Conservation (phyloP, 768 basidiomycete genomes). For the Lyophyllum atratum region DNA sequence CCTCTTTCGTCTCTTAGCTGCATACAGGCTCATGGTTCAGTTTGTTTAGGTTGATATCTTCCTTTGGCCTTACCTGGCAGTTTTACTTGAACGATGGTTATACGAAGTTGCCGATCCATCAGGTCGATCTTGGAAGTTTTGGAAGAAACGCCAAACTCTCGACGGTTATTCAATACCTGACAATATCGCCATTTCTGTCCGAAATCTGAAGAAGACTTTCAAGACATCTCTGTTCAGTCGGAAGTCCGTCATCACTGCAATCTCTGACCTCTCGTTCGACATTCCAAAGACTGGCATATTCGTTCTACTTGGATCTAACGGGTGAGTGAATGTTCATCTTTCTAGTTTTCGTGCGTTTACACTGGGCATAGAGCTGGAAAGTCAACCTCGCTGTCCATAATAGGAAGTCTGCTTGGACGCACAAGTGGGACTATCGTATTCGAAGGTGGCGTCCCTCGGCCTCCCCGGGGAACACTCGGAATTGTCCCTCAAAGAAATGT, state of each 20-base stretch:
- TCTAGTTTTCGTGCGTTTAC: slow-evolving; percentile 1
- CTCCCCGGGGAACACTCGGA: slow-evolving; percentile 67
- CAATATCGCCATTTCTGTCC: slow-evolving; percentile 61
- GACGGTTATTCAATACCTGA: slow-evolving; percentile 27
- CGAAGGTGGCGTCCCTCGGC: slow-evolving; percentile 52
- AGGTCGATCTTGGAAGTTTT: slow-evolving; percentile 34
- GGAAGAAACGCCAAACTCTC: slow-evolving; percentile 22
- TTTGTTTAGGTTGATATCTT: slow-evolving; percentile 64
- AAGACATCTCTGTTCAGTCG: slow-evolving; percentile 47
- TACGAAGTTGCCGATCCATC: slow-evolving; percentile 58
- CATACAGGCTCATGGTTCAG: neutral
- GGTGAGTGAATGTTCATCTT: slow-evolving; percentile 34
- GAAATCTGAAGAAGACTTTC: slow-evolving; percentile 62
- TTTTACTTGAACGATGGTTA: slow-evolving; percentile 55
- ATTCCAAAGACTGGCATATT: slow-evolving; percentile 77
- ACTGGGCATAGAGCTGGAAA: slow-evolving; percentile 63
- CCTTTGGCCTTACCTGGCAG: slow-evolving; percentile 71
- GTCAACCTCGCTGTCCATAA: slow-evolving; percentile 68
- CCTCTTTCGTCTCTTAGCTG: slow-evolving; percentile 2
- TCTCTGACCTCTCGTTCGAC: slow-evolving; percentile 65
- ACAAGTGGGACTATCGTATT: slow-evolving; percentile 60
- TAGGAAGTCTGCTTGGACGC: slow-evolving; percentile 62
- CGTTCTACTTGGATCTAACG: slow-evolving; percentile 75
- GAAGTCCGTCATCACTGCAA: slow-evolving; percentile 57
- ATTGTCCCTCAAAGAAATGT: slow-evolving; percentile 87